Evolutionary conservation across 768 basidiomycete genomes (phyloP).

Genomic region (Mrakia frigida): DNA sequence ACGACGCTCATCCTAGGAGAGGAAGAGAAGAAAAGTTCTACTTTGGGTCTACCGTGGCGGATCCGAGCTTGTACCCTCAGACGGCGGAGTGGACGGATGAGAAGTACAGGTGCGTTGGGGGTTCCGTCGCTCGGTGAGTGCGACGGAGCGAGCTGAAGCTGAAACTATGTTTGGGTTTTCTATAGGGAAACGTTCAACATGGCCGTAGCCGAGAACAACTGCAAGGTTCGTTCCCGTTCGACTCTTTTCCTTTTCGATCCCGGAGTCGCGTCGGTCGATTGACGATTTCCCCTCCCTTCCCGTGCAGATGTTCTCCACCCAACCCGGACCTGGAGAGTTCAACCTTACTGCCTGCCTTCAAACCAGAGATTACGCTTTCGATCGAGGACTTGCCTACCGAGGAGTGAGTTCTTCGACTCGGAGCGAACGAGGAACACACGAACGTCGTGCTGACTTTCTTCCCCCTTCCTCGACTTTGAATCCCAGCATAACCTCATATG

Average conservation of each 20-base stretch:
- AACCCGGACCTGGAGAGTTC: background rate
- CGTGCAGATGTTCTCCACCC: background rate
- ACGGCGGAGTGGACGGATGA: conserved; percentile 6
- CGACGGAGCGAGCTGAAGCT: background rate
- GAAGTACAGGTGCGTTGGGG: background rate
- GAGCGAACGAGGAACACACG: no score
- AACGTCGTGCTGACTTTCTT: background rate
- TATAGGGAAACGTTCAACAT: background rate
- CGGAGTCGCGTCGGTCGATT: no score
- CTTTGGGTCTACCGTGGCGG: conserved; percentile 1
- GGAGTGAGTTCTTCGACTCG: background rate
- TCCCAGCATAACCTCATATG: background rate
- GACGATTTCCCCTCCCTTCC: no score
- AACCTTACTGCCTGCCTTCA: background rate
- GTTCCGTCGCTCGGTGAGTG: background rate
- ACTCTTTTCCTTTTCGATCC: background rate
- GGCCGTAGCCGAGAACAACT: conserved; percentile 7
- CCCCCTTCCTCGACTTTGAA: background rate
- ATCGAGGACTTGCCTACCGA: background rate
- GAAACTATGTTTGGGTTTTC: background rate
- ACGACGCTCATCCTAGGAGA: background rate
- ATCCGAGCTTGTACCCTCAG: background rate
- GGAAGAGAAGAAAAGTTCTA: background rate
- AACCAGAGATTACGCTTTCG: background rate
- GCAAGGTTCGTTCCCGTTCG: background rate